These are phyloP conservation scores for Escallonia rubra DNA, from an alignment of 129 eudicot genomes.

Conservation along the genomic window DNA sequence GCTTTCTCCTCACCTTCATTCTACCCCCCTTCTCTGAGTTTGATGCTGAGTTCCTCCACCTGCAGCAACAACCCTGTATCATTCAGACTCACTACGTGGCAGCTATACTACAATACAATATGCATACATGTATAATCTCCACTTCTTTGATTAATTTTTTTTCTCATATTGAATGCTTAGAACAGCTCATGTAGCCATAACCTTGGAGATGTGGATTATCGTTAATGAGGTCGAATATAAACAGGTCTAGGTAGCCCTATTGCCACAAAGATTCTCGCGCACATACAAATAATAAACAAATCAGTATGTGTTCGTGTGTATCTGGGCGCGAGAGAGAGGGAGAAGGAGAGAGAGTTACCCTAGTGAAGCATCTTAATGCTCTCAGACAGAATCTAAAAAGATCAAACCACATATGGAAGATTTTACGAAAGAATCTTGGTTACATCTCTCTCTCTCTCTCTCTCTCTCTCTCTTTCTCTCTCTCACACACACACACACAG, in stretches of 20 bases:
- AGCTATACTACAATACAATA: not conserved
- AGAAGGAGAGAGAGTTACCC: not conserved
- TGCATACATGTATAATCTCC: not conserved
- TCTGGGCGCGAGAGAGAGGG: not conserved
- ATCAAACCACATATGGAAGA: not conserved
- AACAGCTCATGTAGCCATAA: not conserved
- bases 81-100: too few relatives aligned
- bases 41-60: constrained; percentile 5
- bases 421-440: not conserved
- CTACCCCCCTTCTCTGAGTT: not conserved
- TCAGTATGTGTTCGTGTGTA: too few relatives aligned
- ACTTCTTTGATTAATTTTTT: not conserved
- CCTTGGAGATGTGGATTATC: not conserved
- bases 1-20: not conserved
- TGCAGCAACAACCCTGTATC: not conserved
- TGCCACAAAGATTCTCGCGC: too few relatives aligned
- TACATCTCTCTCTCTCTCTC: too few relatives aligned
- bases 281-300: too few relatives aligned
- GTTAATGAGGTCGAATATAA: not conserved
- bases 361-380: too few relatives aligned
- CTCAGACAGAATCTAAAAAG: too few relatives aligned
- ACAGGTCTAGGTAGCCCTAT: too few relatives aligned
- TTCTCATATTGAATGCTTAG: not conserved
- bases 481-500: too few relatives aligned
- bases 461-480: too few relatives aligned